Evolutionary conservation across 78 protist species (phyloP), one percentile per base, ranked within the genome.

Genomic region (Paratrimastix pyriformis): DNA sequence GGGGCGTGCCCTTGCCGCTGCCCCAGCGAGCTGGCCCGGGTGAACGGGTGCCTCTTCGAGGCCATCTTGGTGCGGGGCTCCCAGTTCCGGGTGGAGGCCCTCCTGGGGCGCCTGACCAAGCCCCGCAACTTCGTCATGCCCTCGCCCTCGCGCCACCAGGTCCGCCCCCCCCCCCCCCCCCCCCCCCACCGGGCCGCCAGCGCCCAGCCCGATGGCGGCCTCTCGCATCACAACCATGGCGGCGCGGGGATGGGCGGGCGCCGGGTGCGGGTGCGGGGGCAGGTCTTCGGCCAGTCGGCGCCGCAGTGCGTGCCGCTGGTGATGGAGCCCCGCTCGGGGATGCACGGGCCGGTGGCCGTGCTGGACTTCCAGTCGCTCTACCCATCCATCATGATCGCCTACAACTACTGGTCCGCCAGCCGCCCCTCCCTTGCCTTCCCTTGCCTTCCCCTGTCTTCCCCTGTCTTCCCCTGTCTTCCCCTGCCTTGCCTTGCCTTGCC

Each of bases 341-440:
- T 65, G 24, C 18, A 38, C n/a, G 46, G 62, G 24, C 77, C 81
- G 0, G 74, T 81, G 29, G 72, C 72, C 59, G 75, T 72, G 2
- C 65, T 81, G 58, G 86, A 81, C 66, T 81, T 81, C 75, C 62
- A 37, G 15, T 75, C 80, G 40, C 71, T 81, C 38, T 81, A 81
- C 32, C 86, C 86, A 3, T 33, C 70, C 40, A 57, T 81, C 55
- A 75, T 81, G 52, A 66, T 75, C 59, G 86, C 80, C 8, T 62
- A 74, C 76, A 81, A 81, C 59, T 24, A 42, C 46, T 81, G 80
- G 43, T 75, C 52, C 65, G 39, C 79, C 21, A 81, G n/a, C n/a
- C n/a, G n/a, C n/a, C n/a, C n/a, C n/a, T n/a, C n/a, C n/a, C n/a
- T n/a, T n/a, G n/a, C n/a, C n/a, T n/a, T n/a, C n/a, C n/a, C n/a